Conservation (phyloP, 2,329 filamentous ascomycete species). For the Xenosphaeropsis pyriputrescens region DNA sequence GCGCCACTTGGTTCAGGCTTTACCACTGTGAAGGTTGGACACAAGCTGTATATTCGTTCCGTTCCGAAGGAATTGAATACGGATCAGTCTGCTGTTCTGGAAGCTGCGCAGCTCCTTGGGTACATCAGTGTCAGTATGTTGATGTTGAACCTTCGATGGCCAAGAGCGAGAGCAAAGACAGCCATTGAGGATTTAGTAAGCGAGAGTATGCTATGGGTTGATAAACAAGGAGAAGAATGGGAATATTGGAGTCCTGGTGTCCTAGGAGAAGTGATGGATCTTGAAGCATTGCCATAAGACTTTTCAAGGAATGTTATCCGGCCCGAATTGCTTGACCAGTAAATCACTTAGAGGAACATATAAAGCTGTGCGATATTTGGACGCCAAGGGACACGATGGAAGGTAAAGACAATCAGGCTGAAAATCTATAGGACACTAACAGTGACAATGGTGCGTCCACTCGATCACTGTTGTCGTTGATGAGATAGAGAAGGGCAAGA, state of each 20-base stretch:
- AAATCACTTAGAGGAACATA: no score
- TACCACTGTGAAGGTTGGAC: constrained; percentile 69
- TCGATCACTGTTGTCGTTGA: no score
- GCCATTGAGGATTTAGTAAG: constrained; percentile 81
- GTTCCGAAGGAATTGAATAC: constrained; percentile 91
- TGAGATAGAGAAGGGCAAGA: no score
- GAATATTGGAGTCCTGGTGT: constrained; percentile 89
- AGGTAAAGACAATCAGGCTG: no score
- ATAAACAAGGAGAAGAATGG: constrained; percentile 70
- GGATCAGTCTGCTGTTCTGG: constrained; percentile 83
- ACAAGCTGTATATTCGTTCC: constrained; percentile 76
- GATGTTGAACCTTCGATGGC: constrained; percentile 75
- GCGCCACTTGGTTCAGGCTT: constrained; percentile 82
- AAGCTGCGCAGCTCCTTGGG: constrained; percentile 79
- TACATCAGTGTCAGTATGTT: constrained; percentile 87
- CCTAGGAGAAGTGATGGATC: constrained; percentile 26
- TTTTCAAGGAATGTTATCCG: no score
- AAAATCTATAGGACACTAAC: no score
- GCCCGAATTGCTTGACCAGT: no score
- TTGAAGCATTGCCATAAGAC: no score
- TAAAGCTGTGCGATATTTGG: no score
- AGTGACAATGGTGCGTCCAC: no score
- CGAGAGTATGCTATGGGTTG: constrained; percentile 88
- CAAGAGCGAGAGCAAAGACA: constrained; percentile 69
- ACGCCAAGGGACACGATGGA: no score